Base-by-base conservation (phyloP, 192 early-diverging fungal species). In the Coemansia biformis region DNA sequence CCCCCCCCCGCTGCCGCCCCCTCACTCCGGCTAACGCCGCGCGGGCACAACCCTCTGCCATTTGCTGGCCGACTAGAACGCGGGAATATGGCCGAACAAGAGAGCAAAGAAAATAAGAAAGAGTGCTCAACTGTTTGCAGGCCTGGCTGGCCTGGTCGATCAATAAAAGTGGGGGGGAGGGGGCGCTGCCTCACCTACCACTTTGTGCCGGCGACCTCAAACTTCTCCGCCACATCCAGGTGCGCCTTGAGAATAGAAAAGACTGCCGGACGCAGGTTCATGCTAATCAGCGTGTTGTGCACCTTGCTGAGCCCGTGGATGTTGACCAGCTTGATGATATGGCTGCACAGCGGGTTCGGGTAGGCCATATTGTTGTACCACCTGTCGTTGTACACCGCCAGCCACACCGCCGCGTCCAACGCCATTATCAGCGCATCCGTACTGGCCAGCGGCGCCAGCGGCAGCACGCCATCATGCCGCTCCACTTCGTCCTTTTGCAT, bases 291-390 rank as follows among this genome's bases (percentile, higher is more conserved):
- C 31, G 83, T 88, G 62, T 98, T 90, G 48, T 87, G 85, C 28
- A 99, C 88, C 61, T 96, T 98, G 45, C 87, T 85, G 33, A 94
- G 68, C 5, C 96, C 96, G 54, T 96, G 90, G 34, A 66, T 77
- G 37, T 80, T 69, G 46, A 98, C 90, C 13, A 99, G 72, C 53
- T 79, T 88, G 74, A 94, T 89, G 26, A 99, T 49, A 39, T 82
- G 83, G 42, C 79, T 65, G n/a, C 87, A 82, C 18, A 98, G 82
- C 6, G 86, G 84, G 16, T 87, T 90, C 18, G 96, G 96, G 59
- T 89, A 99, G 13, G 86, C 81, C 68, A 87, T 90, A 40, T 91
- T 89, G 51, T 89, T 87, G 70, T 91, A 95, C 77, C 93, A 87
- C 23, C 91, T 80, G 46, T 96, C 93, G 43, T 92, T 79, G 41